phyloP scores from a whole-genome alignment of 768 basidiomycete species.

The Mrakia frigida region DNA sequence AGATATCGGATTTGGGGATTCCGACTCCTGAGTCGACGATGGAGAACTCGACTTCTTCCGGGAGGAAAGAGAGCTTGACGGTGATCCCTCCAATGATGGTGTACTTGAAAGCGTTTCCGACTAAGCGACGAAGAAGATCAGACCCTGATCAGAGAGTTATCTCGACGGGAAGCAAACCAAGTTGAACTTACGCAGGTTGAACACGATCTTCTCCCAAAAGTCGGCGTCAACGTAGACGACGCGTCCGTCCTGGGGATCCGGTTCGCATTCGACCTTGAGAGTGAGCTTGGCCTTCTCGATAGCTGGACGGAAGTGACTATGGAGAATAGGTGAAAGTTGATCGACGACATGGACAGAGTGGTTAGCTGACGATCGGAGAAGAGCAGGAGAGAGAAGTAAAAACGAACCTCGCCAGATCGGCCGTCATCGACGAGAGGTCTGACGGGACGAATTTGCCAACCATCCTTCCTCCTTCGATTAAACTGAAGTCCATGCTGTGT shows the following conservation, averaged over 20 bases:
- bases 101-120: conserved; percentile 29
- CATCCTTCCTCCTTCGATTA: conserved; percentile 39
- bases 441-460: conserved; percentile 43
- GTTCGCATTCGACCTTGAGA: conserved; percentile 41
- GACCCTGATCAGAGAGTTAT: too few relatives aligned
- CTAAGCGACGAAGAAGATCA: neutral
- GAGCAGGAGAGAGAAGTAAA: too few relatives aligned
- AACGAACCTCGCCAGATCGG: conserved; percentile 40
- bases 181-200: conserved; percentile 42
- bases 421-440: conserved; percentile 41
- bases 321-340: too few relatives aligned
- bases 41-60: conserved; percentile 18
- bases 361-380: too few relatives aligned
- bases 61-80: neutral
- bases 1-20: conserved; percentile 22
- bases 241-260: conserved; percentile 31
- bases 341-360: too few relatives aligned
- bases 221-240: conserved; percentile 43
- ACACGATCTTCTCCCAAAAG: conserved; percentile 45
- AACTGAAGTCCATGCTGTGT: conserved; percentile 44
- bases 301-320: conserved; percentile 42
- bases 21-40: conserved; percentile 26
- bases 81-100: conserved; percentile 4
- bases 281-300: conserved; percentile 40
- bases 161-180: too few relatives aligned